Base-by-base conservation (phyloP, 768 basidiomycete species). In the Lyophyllum atratum region DNA sequence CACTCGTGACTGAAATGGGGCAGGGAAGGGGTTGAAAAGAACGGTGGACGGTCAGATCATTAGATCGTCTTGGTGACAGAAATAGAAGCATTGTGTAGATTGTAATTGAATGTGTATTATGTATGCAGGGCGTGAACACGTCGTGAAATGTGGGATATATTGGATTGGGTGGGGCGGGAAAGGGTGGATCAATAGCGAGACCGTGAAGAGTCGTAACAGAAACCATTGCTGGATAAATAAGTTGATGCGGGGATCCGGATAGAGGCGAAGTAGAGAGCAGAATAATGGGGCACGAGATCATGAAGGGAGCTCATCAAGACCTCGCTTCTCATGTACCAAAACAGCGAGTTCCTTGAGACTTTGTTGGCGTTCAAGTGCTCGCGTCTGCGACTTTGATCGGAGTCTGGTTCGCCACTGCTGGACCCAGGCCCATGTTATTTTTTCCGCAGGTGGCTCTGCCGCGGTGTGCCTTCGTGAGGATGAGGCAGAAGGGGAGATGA, bases 391-490 rank as follows among this genome's bases (percentile, higher is more conserved):
- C 1, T 75, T 70, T 33, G 84, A 71, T 52, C 81, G 78, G 44
- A 89, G 81, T 70, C 80, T 86, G 3, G 76, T 75, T 55, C 85
- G 80, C 86, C 83, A 89, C 58, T 87, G 84, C 58, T 80, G 80
- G n/a, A 88, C 80, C 88, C 85, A 87, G 33, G 76, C 70, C 83
- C 85, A 87, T 52, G 81, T 68, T 14, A 71, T 60, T 19, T 68
- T 67, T 42, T 74, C 66, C 15, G 71, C 64, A 47, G 65, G 25
- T 22, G 61, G 17, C 2, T 5, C 4, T 40, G 39, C 26, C 15
- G 48, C 47, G 34, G 64, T 26, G 17, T 64, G 45, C 29, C 51
- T 60, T 21, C 49, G 39, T 46, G 70, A 63, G 49, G 68, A 19
- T 17, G 58, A 52, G 24, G 58, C 57, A 39, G 64, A 65, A 48